Percentiles rank a stretch among this genome's conserved stretches.
Evolutionary conservation across 2,329 filamentous ascomycete genomes (phyloP).

Genomic region (Dactylellina drechsleri): DNA sequence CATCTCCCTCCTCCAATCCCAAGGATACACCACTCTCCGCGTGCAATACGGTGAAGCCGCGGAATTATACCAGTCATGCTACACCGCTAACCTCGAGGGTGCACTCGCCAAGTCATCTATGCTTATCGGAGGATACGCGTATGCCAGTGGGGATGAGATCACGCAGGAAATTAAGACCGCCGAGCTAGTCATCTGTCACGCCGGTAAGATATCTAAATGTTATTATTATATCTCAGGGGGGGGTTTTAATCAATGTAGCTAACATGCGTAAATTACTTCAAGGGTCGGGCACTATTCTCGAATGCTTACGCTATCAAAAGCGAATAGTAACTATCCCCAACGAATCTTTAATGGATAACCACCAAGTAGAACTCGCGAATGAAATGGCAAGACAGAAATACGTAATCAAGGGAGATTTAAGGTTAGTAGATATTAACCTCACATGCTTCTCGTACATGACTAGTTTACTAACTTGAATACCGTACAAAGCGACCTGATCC

Average conservation of each 20-base stretch:
- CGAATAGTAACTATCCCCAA: slow-evolving; percentile 93
- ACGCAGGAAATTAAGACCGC: slow-evolving; percentile 64
- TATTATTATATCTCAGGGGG: background rate
- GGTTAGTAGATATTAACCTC: slow-evolving; percentile 64
- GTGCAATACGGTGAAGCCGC: slow-evolving; percentile 83
- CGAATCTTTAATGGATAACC: slow-evolving; percentile 81
- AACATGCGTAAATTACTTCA: background rate
- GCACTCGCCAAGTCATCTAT: slow-evolving; percentile 39
- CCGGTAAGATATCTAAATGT: slow-evolving; percentile 69
- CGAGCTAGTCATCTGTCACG: slow-evolving; percentile 87
- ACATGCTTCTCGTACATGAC: background rate
- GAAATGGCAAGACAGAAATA: slow-evolving; percentile 80
- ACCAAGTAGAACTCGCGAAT: slow-evolving; percentile 86
- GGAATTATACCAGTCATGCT: slow-evolving; percentile 58
- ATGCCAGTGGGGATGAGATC: slow-evolving; percentile 69
- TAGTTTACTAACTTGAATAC: slow-evolving; percentile 17
- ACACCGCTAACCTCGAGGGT: slow-evolving; percentile 34
- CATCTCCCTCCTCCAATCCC: slow-evolving; percentile 69
- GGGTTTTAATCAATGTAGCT: no score
- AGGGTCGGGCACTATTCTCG: slow-evolving; percentile 92
- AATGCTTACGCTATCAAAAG: slow-evolving; percentile 77
- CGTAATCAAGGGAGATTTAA: slow-evolving; percentile 75
- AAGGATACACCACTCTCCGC: slow-evolving; percentile 75
- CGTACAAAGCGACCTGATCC: slow-evolving; percentile 40
- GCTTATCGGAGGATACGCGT: slow-evolving; percentile 72